Evolutionary conservation across 225 moss, liverwort and hornwort species (phyloP).

Genomic region (Antitrichia curtipendula): DNA sequence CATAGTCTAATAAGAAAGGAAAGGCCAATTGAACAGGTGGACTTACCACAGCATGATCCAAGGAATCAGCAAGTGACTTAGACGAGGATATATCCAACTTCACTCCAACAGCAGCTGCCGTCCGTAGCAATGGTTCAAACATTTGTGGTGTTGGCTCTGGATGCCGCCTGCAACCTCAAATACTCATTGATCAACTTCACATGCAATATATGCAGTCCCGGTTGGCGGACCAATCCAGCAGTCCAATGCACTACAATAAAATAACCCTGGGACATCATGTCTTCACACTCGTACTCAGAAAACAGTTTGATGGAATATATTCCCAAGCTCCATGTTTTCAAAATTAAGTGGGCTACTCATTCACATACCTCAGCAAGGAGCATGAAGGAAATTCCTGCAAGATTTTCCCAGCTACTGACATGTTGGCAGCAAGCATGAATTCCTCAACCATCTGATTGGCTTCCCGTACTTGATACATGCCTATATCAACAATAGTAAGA

Average conservation of each 20-base stretch:
- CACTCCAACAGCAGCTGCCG: constrained; percentile 86
- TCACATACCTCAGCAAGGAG: constrained; percentile 67
- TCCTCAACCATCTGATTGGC: constrained; percentile 99
- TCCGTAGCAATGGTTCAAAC: constrained; percentile 85
- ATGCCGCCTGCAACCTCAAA: constrained; percentile 62
- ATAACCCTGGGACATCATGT: background rate
- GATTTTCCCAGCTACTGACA: constrained; percentile 87
- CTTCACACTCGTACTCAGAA: background rate
- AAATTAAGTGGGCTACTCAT: background rate
- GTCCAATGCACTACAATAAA: background rate
- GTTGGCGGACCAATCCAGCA: background rate
- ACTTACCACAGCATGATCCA: constrained; percentile 83
- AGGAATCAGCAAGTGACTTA: constrained; percentile 85
- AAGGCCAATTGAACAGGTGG: background rate
- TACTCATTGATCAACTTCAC: background rate
- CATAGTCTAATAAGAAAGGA: background rate
- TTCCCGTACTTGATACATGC: constrained; percentile 99
- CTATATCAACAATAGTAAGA: constrained; percentile 21
- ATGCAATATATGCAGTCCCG: background rate
- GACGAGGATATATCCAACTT: constrained; percentile 84
- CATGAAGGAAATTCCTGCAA: constrained; percentile 71
- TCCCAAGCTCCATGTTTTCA: background rate
- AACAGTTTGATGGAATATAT: background rate
- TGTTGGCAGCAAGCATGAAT: constrained; percentile 99
- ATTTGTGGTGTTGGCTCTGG: constrained; percentile 91